A percentile compares a stretch with the other conserved stretches of the same genome.
Conservation (phyloP, 805 yeast species). For the Kluyveromyces starmeri region DNA sequence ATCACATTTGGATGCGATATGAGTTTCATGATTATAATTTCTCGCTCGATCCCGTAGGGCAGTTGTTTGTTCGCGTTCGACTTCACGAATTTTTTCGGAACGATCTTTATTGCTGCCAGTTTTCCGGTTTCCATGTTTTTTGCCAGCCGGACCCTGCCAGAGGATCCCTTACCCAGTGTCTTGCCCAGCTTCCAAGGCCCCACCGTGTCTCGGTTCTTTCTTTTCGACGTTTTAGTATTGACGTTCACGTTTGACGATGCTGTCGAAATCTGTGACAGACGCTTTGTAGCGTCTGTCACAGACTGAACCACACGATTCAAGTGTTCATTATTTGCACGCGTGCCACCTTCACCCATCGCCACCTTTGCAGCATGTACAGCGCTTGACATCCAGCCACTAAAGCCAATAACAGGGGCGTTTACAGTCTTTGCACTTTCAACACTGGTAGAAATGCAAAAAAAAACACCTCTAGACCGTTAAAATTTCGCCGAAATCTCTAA, state of each 20-base stretch:
- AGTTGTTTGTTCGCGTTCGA: conserved; percentile 30
- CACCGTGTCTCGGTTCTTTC: conserved; percentile 35
- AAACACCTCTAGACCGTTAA: no score
- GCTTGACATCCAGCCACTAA: conserved; percentile 8
- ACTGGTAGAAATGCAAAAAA: no score
- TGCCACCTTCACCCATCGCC: conserved; percentile 7
- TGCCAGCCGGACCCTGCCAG: conserved; percentile 71
- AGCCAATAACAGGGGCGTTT: no score
- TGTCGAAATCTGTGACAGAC: conserved; percentile 26
- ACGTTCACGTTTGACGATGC: conserved; percentile 13
- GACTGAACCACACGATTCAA: conserved; percentile 27
- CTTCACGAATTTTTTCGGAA: conserved; percentile 42
- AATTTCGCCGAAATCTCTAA: no score
- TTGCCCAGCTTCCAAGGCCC: conserved; percentile 82
- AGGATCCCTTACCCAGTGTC: conserved; percentile 74
- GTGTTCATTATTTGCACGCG: conserved; percentile 10
- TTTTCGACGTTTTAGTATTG: conserved; percentile 23
- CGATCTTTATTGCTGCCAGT: conserved; percentile 76
- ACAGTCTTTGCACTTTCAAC: no score
- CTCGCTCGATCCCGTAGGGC: conserved; percentile 95
- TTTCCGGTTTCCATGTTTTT: conserved; percentile 62
- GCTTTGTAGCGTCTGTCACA: conserved; percentile 29
- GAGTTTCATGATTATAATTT: conserved; percentile 93
- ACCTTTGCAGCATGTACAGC: conserved; percentile 23
- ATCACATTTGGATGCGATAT: conserved; percentile 90